Evolutionary conservation across 305 asterid genomes (phyloP), one percentile per base, ranked within the genome.

Genomic region (Fraxinus velutina): DNA sequence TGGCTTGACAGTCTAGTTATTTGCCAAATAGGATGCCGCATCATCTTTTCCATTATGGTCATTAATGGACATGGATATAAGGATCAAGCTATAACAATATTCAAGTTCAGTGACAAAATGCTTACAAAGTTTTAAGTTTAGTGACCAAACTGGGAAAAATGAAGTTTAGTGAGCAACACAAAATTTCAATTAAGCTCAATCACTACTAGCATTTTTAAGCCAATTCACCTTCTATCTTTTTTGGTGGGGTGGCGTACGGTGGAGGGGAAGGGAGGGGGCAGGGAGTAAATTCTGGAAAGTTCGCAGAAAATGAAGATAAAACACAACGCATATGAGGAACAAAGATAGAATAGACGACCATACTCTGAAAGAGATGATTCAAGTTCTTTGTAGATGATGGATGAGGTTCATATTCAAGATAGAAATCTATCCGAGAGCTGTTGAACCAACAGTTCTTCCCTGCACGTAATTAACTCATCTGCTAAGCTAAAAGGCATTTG

Each of bases 391-490:
- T 73, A 78, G 98, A 94, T 79, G 99, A 85, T 79, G 98, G 97
- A 80, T 94, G 96, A 47, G 99, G 99, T 91, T 94, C 98, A 22
- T 88, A 91, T 83, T 90, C 93, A 34, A 96, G 99, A 85, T 94
- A 96, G 86, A 86, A 84, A 73, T 90, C 90, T 13, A 93, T 89
- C 78, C 93, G 90, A 1, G 98, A 92, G 91, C 89, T 86, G 80
- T 96, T 94, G 92, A 94, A 92, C 90, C 98, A 96, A 89, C 99
- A 96, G 79, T 91, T 94, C 85, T 87, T 79, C 84, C 99, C 99
- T 94, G 97, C 88, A 88, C 78, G 55, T 27, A 60, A 36, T 64
- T 60, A 79, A 86, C 68, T 30, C 71, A 76, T 74, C 78, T 42
- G 34, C 29, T 27, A 36, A 71, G 77, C 57, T 55, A 66, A 66